phyloP scores from a whole-genome alignment of 352 stramenopile species.

The Peronospora belbahrii region DNA sequence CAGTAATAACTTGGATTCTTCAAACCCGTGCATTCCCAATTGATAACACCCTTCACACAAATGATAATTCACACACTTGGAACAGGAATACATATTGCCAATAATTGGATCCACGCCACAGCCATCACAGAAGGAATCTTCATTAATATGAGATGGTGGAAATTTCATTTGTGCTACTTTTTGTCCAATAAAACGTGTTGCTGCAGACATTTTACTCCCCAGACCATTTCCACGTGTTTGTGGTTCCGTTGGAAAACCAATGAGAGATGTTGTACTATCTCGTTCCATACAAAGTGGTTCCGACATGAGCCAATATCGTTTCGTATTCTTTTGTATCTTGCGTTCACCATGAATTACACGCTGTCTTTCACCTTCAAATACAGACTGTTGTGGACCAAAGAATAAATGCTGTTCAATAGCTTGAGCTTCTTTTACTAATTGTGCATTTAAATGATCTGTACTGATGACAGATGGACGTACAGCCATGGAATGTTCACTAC shows the following conservation, averaged over 20 bases:
- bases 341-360: slow-evolving; percentile 82
- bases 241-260: slow-evolving; percentile 45
- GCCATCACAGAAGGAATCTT: slow-evolving; percentile 86
- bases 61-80: slow-evolving; percentile 76
- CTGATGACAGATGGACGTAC: slow-evolving; percentile 63
- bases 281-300: slow-evolving; percentile 74
- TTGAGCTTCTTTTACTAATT: slow-evolving; percentile 60
- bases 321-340: slow-evolving; percentile 80
- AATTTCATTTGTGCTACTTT: slow-evolving; percentile 80
- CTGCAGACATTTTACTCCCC: slow-evolving; percentile 58
- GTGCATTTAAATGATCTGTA: slow-evolving; percentile 57
- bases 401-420: slow-evolving; percentile 68
- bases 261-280: slow-evolving; percentile 71
- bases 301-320: slow-evolving; percentile 80
- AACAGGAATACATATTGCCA: slow-evolving; percentile 86
- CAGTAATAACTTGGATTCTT: slow-evolving; percentile 68
- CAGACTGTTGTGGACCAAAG: slow-evolving; percentile 62
- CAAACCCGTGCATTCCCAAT: slow-evolving; percentile 74
- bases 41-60: slow-evolving; percentile 83
- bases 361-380: slow-evolving; percentile 72
- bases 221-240: slow-evolving; percentile 27
- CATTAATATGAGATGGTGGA: slow-evolving; percentile 63
- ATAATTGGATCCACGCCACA: slow-evolving; percentile 86
- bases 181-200: slow-evolving; percentile 65
- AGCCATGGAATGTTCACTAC: slow-evolving; percentile 30